A percentile compares a stretch with the other conserved stretches of the same genome.
These are phyloP conservation scores for Geranium incanum DNA, from an alignment of 441 rosid genomes.

Conservation along the genomic window DNA sequence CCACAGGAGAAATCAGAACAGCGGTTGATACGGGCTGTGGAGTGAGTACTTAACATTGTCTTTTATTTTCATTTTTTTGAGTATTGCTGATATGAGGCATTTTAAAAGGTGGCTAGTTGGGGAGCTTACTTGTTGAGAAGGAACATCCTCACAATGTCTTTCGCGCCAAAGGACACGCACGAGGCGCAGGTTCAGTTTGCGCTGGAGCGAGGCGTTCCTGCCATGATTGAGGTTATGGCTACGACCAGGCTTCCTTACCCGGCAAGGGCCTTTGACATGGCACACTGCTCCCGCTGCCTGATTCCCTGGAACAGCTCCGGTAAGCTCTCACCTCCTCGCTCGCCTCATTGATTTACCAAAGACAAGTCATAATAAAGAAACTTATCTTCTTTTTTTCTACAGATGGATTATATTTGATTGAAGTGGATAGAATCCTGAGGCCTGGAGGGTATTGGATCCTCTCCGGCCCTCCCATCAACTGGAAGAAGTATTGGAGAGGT, in stretches of 20 bases:
- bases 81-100: neutral
- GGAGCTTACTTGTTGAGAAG: constrained; percentile 90
- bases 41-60: constrained; percentile 35
- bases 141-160: constrained; percentile 76
- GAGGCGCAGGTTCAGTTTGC: constrained; percentile 99
- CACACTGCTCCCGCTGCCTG: constrained; percentile 99
- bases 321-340: constrained; percentile 21
- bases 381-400: constrained; percentile 5
- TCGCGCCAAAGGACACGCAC: constrained; percentile 95
- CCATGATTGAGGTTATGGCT: constrained; percentile 88
- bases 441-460: constrained; percentile 99
- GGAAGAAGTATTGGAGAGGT: constrained; percentile 79
- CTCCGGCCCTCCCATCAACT: constrained; percentile 96
- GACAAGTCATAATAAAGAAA: neutral
- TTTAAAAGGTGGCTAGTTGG: constrained; percentile 89
- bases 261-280: constrained; percentile 90
- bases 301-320: constrained; percentile 98
- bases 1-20: constrained; percentile 84
- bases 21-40: constrained; percentile 98
- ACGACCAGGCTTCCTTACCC: constrained; percentile 96
- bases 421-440: constrained; percentile 77
- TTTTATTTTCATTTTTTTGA: neutral
- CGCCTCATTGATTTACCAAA: no score
- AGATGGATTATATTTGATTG: constrained; percentile 91
- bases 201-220: constrained; percentile 92